phyloP scores from a whole-genome alignment of 495 filamentous ascomycete species.

The Hypoxylon lenormandii region DNA sequence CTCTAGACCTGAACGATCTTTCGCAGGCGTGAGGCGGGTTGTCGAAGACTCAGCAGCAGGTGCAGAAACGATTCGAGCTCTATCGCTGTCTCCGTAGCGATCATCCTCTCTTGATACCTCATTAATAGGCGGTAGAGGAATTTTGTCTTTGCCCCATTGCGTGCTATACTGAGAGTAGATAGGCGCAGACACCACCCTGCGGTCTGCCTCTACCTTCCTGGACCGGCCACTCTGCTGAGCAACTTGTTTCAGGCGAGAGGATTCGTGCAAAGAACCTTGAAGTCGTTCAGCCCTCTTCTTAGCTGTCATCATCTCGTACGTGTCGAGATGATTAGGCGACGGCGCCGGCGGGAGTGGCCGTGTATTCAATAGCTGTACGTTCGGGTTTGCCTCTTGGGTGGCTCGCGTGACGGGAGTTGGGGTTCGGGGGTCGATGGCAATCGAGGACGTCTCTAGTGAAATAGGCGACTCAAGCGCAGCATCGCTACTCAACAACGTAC shows the following conservation, averaged over 20 bases:
- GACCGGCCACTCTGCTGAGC: constrained; percentile 6
- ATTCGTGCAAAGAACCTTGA: background rate
- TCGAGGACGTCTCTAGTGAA: background rate
- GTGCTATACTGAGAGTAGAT: constrained; percentile 54
- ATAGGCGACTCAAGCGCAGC: constrained; percentile 14
- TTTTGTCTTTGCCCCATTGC: constrained; percentile 53
- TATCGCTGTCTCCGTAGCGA: constrained; percentile 43
- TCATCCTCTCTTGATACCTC: constrained; percentile 57
- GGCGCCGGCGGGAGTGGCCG: constrained; percentile 67
- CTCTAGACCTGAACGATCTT: constrained; percentile 52
- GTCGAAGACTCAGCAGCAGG: constrained; percentile 44
- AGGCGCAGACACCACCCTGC: constrained; percentile 68
- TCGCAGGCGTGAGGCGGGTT: constrained; percentile 26
- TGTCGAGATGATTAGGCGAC: constrained; percentile 62
- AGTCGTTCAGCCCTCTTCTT: constrained; percentile 27
- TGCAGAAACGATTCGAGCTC: constrained; percentile 48
- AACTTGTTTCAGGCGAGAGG: constrained; percentile 17
- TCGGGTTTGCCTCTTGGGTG: background rate
- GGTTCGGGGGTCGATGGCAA: background rate
- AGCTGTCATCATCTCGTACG: constrained; percentile 39
- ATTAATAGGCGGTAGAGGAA: constrained; percentile 65
- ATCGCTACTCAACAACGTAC: constrained; percentile 65
- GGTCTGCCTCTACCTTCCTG: constrained; percentile 46
- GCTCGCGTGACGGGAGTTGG: constrained; percentile 39
- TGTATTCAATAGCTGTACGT: constrained; percentile 49